Conservation (phyloP, 2,329 filamentous ascomycete species). For the Colletotrichum australisinense region DNA sequence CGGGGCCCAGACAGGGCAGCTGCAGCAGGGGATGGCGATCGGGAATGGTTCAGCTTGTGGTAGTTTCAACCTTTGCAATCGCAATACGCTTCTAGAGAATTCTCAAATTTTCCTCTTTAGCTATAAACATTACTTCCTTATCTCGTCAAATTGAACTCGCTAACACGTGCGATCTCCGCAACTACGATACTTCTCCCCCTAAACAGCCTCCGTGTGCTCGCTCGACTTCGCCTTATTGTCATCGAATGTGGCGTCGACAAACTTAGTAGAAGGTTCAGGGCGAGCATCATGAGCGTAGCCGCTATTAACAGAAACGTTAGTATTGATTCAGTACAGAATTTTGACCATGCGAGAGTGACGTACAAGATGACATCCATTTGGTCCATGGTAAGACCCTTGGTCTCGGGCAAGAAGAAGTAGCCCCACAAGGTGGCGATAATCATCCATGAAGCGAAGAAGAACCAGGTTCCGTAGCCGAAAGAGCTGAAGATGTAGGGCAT, state of each 20-base stretch:
- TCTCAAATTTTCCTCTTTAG: not conserved
- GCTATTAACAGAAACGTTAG: not conserved
- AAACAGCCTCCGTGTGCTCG: conserved; percentile 22
- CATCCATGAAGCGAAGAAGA: conserved; percentile 66
- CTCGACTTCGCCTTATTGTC: conserved; percentile 22
- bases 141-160: not conserved
- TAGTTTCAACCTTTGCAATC: not conserved
- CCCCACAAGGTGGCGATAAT: conserved; percentile 59
- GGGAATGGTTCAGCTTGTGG: not conserved
- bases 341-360: not conserved
- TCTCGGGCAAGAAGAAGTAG: conserved; percentile 65
- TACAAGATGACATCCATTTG: conserved; percentile 56
- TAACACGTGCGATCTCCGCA: not conserved
- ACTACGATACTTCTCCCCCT: not conserved
- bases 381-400: conserved; percentile 65
- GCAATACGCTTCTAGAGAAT: too few species aligned
- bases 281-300: conserved; percentile 30
- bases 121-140: not conserved
- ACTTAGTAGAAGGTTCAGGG: conserved; percentile 15
- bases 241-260: conserved; percentile 9
- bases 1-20: not conserved
- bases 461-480: conserved; percentile 63
- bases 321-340: not conserved
- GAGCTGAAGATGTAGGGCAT: conserved; percentile 57
- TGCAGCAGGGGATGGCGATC: not conserved